These are phyloP conservation scores for Penicillium freii DNA, from an alignment of 2,329 filamentous ascomycete species.

Conservation along the genomic window DNA sequence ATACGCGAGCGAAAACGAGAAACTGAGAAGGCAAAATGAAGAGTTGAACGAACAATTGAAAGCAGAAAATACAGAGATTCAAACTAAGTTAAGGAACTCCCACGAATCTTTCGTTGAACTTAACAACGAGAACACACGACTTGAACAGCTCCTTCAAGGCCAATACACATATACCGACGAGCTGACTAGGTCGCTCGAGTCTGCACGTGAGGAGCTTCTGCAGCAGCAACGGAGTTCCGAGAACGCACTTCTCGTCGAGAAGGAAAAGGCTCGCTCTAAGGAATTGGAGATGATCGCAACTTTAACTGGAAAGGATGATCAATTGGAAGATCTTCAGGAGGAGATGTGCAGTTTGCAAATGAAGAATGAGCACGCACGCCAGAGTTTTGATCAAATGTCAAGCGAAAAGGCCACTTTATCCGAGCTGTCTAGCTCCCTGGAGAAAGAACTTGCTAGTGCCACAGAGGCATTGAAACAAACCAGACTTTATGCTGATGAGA, in stretches of 20 bases:
- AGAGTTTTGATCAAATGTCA: slow-evolving; percentile 22
- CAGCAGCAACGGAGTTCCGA: slow-evolving; percentile 35
- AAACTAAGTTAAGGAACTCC: slow-evolving; percentile 38
- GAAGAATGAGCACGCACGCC: slow-evolving; percentile 23
- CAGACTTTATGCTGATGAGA: slow-evolving; percentile 21
- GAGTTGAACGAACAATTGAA: slow-evolving; percentile 28
- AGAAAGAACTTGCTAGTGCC: slow-evolving; percentile 26
- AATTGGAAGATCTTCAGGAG: slow-evolving; percentile 43
- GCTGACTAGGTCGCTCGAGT: slow-evolving; percentile 34
- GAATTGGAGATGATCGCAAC: slow-evolving; percentile 47
- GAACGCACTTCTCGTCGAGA: slow-evolving; percentile 26
- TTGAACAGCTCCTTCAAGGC: slow-evolving; percentile 38
- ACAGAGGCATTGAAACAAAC: slow-evolving; percentile 23
- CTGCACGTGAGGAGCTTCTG: slow-evolving; percentile 38
- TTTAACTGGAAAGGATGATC: slow-evolving; percentile 47
- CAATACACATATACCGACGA: slow-evolving; percentile 41
- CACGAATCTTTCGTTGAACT: slow-evolving; percentile 39
- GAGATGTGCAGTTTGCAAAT: slow-evolving; percentile 27
- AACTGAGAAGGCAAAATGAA: slow-evolving; percentile 34
- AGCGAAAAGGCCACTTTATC: slow-evolving; percentile 26
- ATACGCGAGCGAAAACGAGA: slow-evolving; percentile 37
- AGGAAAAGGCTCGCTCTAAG: slow-evolving; percentile 33
- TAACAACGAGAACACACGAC: slow-evolving; percentile 41
- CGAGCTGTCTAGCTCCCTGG: slow-evolving; percentile 24
- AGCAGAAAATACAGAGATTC: slow-evolving; percentile 34